Evolutionary conservation across 2,329 filamentous ascomycete species (phyloP), one percentile per base, ranked within the genome.

Genomic region (Trichothecium sympodiale): DNA sequence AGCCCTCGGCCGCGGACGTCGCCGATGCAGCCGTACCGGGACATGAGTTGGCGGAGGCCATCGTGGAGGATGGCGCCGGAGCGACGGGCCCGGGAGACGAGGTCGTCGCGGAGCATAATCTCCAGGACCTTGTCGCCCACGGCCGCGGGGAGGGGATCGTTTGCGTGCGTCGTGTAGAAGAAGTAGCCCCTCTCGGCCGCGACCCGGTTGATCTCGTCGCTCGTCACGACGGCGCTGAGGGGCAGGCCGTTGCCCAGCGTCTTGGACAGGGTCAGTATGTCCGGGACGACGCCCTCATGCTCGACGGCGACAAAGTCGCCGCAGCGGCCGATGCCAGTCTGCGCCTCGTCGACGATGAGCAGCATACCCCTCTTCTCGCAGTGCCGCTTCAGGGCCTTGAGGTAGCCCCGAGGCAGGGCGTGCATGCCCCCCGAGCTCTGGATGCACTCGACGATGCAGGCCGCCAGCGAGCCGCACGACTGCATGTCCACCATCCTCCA

Each of bases 391-490:
- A 80, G 55, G 0, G 65, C 66, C 36, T 60, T 60, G 15, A 81
- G 56, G 41, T 81, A 82, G 0, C 76, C 76, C 0, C 51, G 38
- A 0, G 77, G 76, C 0, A 77, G 60, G 1, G 70, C 67, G 23
- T 72, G 65, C 56, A 81, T 77, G 3, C 77, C 76, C 0, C 66
- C 76, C 1, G 62, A 60, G 17, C 67, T 71, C 8, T 75, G 63
- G 27, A 80, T 77, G 13, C 69, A 72, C 50, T 81, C 75, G 34
- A 81, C 57, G 37, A 82, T 76, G 36, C 73, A 69, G 2, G 76
- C 77, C 1, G 77, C 76, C 1, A 81, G 61, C 0, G 74, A 78
- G 0, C 76, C 77, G 38, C 65, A 69, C 1, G 66, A 74, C 37
- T 72, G 67, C 31, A 64, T 59, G 41, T 82, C 75, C 15, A 82